Conservation (phyloP, 768 basidiomycete genomes). For the Boletus vinaceobasis region DNA sequence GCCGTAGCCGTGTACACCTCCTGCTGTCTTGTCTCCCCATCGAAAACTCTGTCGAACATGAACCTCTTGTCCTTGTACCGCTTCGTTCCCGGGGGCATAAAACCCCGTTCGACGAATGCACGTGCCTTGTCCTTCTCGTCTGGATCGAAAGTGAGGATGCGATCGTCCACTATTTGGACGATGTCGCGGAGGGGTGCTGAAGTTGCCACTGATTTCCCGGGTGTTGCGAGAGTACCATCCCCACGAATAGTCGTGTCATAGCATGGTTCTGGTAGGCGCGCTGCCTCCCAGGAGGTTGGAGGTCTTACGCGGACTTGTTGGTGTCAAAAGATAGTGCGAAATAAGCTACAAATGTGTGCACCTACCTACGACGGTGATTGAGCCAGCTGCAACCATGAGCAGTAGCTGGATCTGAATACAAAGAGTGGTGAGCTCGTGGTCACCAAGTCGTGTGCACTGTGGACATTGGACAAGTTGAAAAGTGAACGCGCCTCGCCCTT, state of each 20-base stretch:
- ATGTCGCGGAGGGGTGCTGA: conserved; percentile 67
- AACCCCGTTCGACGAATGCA: conserved; percentile 81
- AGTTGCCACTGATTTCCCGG: conserved; percentile 48
- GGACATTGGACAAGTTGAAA: conserved; percentile 28
- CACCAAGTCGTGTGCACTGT: background rate
- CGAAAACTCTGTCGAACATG: conserved; percentile 94
- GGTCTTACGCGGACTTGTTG: conserved; percentile 84
- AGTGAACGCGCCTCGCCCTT: conserved; percentile 24
- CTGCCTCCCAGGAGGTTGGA: conserved; percentile 79
- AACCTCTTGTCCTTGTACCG: conserved; percentile 96
- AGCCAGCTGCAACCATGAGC: conserved; percentile 78
- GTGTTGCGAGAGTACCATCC: conserved; percentile 82
- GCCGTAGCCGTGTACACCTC: conserved; percentile 87
- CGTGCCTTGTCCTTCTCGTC: conserved; percentile 81
- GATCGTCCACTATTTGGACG: conserved; percentile 89
- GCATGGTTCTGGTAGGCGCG: conserved; percentile 73
- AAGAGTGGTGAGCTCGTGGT: background rate
- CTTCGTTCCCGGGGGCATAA: conserved; percentile 82
- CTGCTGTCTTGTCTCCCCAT: conserved; percentile 73
- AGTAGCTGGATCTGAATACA: conserved; percentile 1
- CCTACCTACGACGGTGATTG: conserved; percentile 82
- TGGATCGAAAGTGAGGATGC: conserved; percentile 94
- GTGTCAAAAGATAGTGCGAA: conserved; percentile 7
- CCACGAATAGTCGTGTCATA: conserved; percentile 71
- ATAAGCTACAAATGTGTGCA: background rate